These are phyloP conservation scores for Oryza glumipatula DNA, from an alignment of 176 grass and related monocot genomes.

Conservation along the genomic window DNA sequence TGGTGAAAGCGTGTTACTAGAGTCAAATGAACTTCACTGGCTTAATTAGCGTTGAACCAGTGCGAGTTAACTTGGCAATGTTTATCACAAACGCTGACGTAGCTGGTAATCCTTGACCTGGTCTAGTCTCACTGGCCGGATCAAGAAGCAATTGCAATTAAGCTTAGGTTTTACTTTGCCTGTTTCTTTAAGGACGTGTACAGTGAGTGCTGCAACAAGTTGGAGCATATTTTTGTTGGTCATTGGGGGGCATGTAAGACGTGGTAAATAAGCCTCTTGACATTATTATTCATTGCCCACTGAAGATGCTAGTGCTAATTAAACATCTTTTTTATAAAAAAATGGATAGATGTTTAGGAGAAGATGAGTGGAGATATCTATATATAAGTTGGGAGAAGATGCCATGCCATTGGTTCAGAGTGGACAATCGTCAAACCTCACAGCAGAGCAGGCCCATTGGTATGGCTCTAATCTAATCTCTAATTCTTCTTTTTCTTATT, in stretches of 20 bases:
- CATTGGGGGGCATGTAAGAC: conserved; percentile 44
- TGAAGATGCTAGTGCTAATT: not conserved
- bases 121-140: not conserved
- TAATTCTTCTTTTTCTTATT: not conserved
- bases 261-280: conserved; percentile 19
- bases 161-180: conserved; percentile 20
- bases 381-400: conserved; percentile 22
- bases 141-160: conserved; percentile 23
- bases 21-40: not conserved
- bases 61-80: not conserved
- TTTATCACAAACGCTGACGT: not conserved
- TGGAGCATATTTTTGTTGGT: conserved; percentile 38
- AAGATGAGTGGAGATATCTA: conserved; percentile 3
- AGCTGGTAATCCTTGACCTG: not conserved
- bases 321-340: not conserved
- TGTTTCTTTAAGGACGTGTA: not conserved
- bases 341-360: not conserved
- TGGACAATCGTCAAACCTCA: conserved; percentile 36
- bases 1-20: not conserved
- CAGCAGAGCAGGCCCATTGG: not conserved
- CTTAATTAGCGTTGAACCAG: not conserved
- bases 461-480: not conserved
- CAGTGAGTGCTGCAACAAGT: conserved; percentile 12
- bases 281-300: not conserved
- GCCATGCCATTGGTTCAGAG: conserved; percentile 27